These are phyloP conservation scores for Parascedosporium putredinis DNA, from an alignment of 2,329 filamentous ascomycete genomes.

Conservation along the genomic window DNA sequence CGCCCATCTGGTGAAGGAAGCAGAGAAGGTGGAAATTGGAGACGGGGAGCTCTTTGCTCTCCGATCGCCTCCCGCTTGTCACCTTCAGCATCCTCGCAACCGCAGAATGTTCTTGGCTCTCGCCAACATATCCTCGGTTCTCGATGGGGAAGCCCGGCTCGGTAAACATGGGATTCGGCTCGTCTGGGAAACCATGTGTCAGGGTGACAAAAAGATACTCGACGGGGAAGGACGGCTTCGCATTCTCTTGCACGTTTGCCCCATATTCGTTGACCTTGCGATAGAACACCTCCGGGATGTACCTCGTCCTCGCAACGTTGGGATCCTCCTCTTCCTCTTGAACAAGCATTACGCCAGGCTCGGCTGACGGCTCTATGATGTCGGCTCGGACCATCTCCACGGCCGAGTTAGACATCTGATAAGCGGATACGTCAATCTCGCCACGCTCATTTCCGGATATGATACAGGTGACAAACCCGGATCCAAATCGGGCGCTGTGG, in stretches of 20 bases:
- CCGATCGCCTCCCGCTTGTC: slow-evolving; percentile 42
- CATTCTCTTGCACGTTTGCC: slow-evolving; percentile 91
- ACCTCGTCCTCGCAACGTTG: slow-evolving; percentile 50
- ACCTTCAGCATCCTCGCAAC: slow-evolving; percentile 60
- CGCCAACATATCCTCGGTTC: slow-evolving; percentile 78
- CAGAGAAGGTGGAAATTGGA: slow-evolving; percentile 94
- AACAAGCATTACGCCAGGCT: slow-evolving; percentile 89
- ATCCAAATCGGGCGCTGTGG: slow-evolving; percentile 86
- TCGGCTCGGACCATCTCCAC: slow-evolving; percentile 96
- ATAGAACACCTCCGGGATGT: slow-evolving; percentile 97
- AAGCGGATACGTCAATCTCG: slow-evolving; percentile 79
- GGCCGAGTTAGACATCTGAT: slow-evolving; percentile 89
- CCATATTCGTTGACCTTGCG: slow-evolving; percentile 93
- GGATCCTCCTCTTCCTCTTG: slow-evolving; percentile 58
- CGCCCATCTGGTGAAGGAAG: slow-evolving; percentile 70
- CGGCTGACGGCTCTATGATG: slow-evolving; percentile 88
- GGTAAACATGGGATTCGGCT: slow-evolving; percentile 66
- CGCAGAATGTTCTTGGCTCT: slow-evolving; percentile 67
- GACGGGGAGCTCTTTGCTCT: slow-evolving; percentile 54
- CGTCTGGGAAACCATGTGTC: slow-evolving; percentile 88
- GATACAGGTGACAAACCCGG: slow-evolving; percentile 93
- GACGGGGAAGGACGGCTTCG: slow-evolving; percentile 90
- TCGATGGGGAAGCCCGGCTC: slow-evolving; percentile 74
- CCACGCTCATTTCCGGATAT: slow-evolving; percentile 87
- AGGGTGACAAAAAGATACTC: slow-evolving; percentile 94